These are phyloP conservation scores for Sphagnurus paluster DNA, from an alignment of 1,284 basidiomycete species.

Conservation along the genomic window DNA sequence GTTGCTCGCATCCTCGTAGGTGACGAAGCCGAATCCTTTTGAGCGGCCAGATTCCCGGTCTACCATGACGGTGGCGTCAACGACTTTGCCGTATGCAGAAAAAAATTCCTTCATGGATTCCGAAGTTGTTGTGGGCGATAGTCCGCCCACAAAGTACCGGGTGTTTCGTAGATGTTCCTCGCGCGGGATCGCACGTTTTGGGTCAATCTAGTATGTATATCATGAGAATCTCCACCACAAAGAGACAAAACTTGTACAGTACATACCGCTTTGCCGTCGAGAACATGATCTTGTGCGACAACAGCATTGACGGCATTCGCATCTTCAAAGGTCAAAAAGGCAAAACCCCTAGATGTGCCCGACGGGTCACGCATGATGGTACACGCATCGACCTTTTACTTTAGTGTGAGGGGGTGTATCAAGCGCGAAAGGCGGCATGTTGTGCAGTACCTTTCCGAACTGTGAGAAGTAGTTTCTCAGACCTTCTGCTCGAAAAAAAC, in stretches of 20 bases:
- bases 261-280: constrained; percentile 87
- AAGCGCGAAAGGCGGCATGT: neutral
- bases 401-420: constrained; percentile 16
- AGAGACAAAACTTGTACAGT: constrained; percentile 2
- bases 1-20: constrained; percentile 78
- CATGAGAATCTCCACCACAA: constrained; percentile 8
- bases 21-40: constrained; percentile 94
- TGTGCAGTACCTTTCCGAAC: constrained; percentile 61
- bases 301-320: constrained; percentile 80
- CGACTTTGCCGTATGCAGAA: constrained; percentile 74
- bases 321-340: constrained; percentile 92
- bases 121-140: constrained; percentile 76
- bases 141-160: constrained; percentile 88
- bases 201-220: constrained; percentile 79
- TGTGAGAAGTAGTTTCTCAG: constrained; percentile 71
- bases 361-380: constrained; percentile 95
- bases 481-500: constrained; percentile 48
- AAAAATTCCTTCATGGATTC: constrained; percentile 85
- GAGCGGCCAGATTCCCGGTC: constrained; percentile 89
- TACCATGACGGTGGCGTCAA: constrained; percentile 93
- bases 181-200: constrained; percentile 91
- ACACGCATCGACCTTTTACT: constrained; percentile 78
- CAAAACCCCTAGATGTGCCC: constrained; percentile 91
- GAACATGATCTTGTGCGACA: constrained; percentile 79
- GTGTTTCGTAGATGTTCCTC: constrained; percentile 82